These are phyloP conservation scores for Fusarium begoniae DNA, from an alignment of 2,329 filamentous ascomycete species.

Conservation along the genomic window DNA sequence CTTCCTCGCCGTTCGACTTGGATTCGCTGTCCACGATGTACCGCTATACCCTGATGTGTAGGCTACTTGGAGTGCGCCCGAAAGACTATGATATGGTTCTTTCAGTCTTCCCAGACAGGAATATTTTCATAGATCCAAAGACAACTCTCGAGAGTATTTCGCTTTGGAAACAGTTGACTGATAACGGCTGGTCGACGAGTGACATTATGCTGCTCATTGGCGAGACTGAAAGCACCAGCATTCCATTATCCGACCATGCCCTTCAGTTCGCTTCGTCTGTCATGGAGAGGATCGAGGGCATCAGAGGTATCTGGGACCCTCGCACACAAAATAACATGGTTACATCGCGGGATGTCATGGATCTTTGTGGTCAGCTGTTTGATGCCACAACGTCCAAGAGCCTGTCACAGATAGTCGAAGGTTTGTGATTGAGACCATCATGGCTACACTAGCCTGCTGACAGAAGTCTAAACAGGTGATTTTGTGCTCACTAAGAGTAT, in stretches of 20 bases:
- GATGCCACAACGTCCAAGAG: neutral
- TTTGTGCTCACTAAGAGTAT: neutral
- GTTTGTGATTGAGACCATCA: neutral
- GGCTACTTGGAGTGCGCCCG: neutral
- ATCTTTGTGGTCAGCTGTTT: neutral
- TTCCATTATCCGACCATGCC: neutral
- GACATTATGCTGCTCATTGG: neutral
- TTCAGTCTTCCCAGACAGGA: neutral
- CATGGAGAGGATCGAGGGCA: neutral
- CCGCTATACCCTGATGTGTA: neutral
- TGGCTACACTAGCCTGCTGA: neutral
- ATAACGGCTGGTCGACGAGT: neutral
- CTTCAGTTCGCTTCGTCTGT: neutral
- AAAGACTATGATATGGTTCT: neutral
- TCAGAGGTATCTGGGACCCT: neutral
- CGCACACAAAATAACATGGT: neutral
- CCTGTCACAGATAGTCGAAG: neutral
- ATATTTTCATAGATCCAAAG: neutral
- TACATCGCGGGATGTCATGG: neutral
- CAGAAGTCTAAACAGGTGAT: neutral
- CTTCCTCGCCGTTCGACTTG: neutral
- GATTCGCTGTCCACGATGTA: neutral
- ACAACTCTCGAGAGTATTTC: neutral
- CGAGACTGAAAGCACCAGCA: neutral
- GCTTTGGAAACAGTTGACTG: neutral